A percentile compares a stretch with the other conserved stretches of the same genome.
These are phyloP conservation scores for Falciphora oryzae DNA, from an alignment of 2,329 filamentous ascomycete species.

Conservation along the genomic window DNA sequence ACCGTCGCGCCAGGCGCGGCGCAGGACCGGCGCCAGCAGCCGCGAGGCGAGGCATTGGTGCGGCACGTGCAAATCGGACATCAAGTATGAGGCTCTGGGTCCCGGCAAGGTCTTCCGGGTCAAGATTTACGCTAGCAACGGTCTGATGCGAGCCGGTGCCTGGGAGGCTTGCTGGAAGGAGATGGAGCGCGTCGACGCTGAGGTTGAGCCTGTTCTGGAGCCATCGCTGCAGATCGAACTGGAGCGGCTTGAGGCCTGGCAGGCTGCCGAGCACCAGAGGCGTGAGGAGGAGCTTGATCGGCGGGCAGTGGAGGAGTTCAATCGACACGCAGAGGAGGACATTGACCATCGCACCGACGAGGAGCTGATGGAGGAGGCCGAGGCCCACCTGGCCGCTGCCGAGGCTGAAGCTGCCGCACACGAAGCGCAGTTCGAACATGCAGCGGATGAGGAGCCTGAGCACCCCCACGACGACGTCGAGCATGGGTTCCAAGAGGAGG, in stretches of 20 bases:
- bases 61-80: slow-evolving; percentile 48
- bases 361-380: slow-evolving; percentile 23
- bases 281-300: slow-evolving; percentile 25
- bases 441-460: not conserved
- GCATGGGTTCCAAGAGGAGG: not conserved
- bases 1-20: slow-evolving; percentile 14
- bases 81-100: slow-evolving; percentile 48
- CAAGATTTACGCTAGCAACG: slow-evolving; percentile 92
- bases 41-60: slow-evolving; percentile 47
- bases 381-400: slow-evolving; percentile 16
- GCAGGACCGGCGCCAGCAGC: not conserved
- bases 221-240: slow-evolving; percentile 53
- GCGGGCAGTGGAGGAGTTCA: slow-evolving; percentile 27
- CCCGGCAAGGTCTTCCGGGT: slow-evolving; percentile 62
- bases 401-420: slow-evolving; percentile 1
- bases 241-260: slow-evolving; percentile 41
- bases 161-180: slow-evolving; percentile 95
- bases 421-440: not conserved
- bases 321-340: slow-evolving; percentile 23
- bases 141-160: slow-evolving; percentile 82
- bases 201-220: slow-evolving; percentile 71
- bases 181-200: slow-evolving; percentile 97
- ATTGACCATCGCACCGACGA: slow-evolving; percentile 13
- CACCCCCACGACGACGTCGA: not conserved
- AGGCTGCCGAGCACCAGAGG: slow-evolving; percentile 34